A percentile compares a stretch with the other conserved stretches of the same genome.
These are phyloP conservation scores for Salinomyces thailandicus DNA, from an alignment of 2,329 filamentous ascomycete genomes.

Conservation along the genomic window DNA sequence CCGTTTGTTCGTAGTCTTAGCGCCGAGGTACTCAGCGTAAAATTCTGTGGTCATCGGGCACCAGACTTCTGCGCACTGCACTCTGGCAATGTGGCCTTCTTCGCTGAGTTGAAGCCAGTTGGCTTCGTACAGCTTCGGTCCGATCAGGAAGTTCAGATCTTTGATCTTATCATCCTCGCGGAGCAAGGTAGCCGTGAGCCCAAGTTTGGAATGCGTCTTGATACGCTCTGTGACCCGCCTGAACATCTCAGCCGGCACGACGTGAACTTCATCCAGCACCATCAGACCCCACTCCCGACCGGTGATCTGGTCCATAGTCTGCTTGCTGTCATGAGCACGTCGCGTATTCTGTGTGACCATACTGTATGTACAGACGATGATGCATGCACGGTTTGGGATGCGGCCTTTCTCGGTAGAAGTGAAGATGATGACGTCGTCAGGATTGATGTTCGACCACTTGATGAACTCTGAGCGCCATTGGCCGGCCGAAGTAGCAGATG, in stretches of 20 bases:
- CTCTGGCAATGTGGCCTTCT: constrained; percentile 90
- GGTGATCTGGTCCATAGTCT: constrained; percentile 93
- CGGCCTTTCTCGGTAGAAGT: constrained; percentile 83
- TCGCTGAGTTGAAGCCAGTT: constrained; percentile 99
- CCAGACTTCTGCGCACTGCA: constrained; percentile 98
- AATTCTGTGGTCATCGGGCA: constrained; percentile 99
- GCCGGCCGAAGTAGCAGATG: constrained; percentile 93
- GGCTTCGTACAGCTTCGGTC: constrained; percentile 92
- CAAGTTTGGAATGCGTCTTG: constrained; percentile 90
- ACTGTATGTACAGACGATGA: constrained; percentile 94
- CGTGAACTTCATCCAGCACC: constrained; percentile 95
- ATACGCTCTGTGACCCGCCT: constrained; percentile 86
- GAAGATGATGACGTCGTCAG: constrained; percentile 87
- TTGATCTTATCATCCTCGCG: constrained; percentile 98
- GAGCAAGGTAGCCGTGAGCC: constrained; percentile 83
- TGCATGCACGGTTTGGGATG: constrained; percentile 82
- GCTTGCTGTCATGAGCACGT: constrained; percentile 82
- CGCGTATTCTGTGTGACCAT: constrained; percentile 94
- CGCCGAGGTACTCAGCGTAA: constrained; percentile 80
- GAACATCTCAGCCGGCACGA: constrained; percentile 94
- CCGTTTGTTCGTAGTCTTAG: constrained; percentile 51
- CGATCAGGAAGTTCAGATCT: constrained; percentile 93
- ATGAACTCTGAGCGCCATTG: constrained; percentile 96
- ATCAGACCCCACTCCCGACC: constrained; percentile 92
- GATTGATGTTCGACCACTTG: constrained; percentile 98